Base-by-base conservation (phyloP, 2,329 filamentous ascomycete genomes). In the Davidsoniella virescens region DNA sequence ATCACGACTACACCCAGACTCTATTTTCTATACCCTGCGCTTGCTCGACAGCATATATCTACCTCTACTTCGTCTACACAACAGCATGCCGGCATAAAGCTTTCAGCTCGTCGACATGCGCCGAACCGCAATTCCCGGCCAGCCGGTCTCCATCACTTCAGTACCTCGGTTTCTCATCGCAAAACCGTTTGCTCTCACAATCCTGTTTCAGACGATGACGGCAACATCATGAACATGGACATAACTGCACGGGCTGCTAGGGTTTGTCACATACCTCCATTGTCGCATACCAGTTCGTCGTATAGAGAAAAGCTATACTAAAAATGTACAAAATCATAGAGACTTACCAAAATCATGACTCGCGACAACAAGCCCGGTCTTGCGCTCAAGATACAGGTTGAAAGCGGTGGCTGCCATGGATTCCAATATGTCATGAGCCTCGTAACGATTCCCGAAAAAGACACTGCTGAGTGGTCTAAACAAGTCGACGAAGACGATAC, bases 341-440 rank as follows among this genome's bases (percentile, higher is more conserved):
- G 87, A 36, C 77, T 95, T 29, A 72, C 76, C 52, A 75, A 86
- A 56, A 94, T 92, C 55, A 87, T 86, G 72, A 61, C 66, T 37
- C 76, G 79, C 57, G 80, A 84, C 59, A 60, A 63, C 16, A 93
- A 94, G 62, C 85, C 86, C 2, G 72, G 84, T 59, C 76, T 94
- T 29, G 85, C 87, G 20, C 74, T 98, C n/a, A 84, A 90, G 48
- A 84, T 98, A 56, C 82, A 84, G 54, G 88, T 98, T 52, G 87
- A 94, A 61, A 87, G 83, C 51, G 92, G 92, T 55, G 92, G 92
- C 51, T 98, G 92, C 64, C 92, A 98, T 65, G 92, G 92, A 46
- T 98, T 98, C 64, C 92, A 98, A 63, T 98, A 98, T 62, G 69
- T 94, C 44, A 94, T 98, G 85, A 85, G 81, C 14, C 73, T 96